Percentiles rank a stretch among this genome's conserved stretches.
phyloP scores from a whole-genome alignment of 768 basidiomycete genomes.

The Boletus sp. region DNA sequence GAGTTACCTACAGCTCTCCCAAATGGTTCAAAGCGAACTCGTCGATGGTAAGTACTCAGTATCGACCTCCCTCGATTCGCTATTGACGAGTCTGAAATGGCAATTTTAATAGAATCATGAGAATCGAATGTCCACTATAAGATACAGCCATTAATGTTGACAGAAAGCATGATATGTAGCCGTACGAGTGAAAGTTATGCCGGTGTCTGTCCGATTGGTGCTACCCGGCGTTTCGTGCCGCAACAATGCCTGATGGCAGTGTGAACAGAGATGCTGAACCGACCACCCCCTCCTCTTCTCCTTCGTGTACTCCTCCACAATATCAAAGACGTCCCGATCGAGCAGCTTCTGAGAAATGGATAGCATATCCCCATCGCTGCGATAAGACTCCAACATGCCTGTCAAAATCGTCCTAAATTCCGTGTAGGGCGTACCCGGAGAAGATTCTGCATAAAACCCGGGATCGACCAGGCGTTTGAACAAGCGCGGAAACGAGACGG shows the following conservation, averaged over 20 bases:
- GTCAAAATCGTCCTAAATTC: constrained; percentile 90
- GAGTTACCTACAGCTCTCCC: constrained; percentile 53
- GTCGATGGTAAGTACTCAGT: constrained; percentile 30
- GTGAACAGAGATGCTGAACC: constrained; percentile 45
- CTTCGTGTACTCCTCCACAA: constrained; percentile 56
- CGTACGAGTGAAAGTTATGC: constrained; percentile 54
- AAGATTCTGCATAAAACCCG: constrained; percentile 46
- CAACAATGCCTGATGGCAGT: constrained; percentile 51
- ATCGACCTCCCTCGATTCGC: not conserved
- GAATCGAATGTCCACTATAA: not conserved
- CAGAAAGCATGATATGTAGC: constrained; percentile 58
- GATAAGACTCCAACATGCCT: constrained; percentile 95
- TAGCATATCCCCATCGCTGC: constrained; percentile 88
- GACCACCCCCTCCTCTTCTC: constrained; percentile 67
- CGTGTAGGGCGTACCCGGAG: constrained; percentile 70
- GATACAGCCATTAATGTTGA: constrained; percentile 23
- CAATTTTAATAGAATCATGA: constrained; percentile 15
- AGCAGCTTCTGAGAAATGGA: constrained; percentile 79
- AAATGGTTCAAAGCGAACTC: constrained; percentile 53
- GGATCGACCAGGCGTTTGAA: constrained; percentile 91
- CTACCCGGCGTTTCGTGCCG: constrained; percentile 16
- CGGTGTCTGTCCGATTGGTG: constrained; percentile 16
- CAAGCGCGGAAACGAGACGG: constrained; percentile 86
- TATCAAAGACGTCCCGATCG: constrained; percentile 78
- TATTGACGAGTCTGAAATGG: not conserved